Conservation (phyloP, 805 yeast genomes). For the Yarrowia hollandica region DNA sequence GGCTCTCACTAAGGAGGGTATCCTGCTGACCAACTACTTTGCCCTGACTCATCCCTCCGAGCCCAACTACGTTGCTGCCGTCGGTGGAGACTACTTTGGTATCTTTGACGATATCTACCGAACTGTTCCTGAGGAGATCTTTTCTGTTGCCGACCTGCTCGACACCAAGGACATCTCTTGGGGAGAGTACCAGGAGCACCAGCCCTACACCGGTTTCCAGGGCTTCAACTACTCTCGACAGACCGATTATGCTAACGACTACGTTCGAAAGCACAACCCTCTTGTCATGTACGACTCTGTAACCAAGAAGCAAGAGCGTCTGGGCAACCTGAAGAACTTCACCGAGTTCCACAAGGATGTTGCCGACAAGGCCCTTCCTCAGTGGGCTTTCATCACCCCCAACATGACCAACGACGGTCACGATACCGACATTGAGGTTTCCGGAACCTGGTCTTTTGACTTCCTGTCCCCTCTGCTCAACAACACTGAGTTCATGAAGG, state of each 20-base stretch:
- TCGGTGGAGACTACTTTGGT: slow-evolving; percentile 54
- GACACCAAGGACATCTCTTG: slow-evolving; percentile 51
- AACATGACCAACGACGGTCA: slow-evolving; percentile 57
- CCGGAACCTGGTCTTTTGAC: slow-evolving; percentile 50
- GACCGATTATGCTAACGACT: slow-evolving; percentile 48
- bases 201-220: slow-evolving; percentile 54
- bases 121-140: slow-evolving; percentile 48
- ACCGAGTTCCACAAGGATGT: slow-evolving; percentile 48
- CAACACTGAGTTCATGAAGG: slow-evolving; percentile 50
- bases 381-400: slow-evolving; percentile 56
- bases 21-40: slow-evolving; percentile 53
- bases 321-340: slow-evolving; percentile 50
- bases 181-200: slow-evolving; percentile 56
- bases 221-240: slow-evolving; percentile 52
- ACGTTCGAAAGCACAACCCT: slow-evolving; percentile 57
- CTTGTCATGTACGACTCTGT: slow-evolving; percentile 48
- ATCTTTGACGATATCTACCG: slow-evolving; percentile 50
- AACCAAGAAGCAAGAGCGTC: slow-evolving; percentile 42
- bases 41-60: slow-evolving; percentile 55
- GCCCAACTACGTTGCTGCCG: slow-evolving; percentile 54
- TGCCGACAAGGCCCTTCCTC: slow-evolving; percentile 47
- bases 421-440: slow-evolving; percentile 49
- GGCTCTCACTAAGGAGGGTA: slow-evolving; percentile 49
- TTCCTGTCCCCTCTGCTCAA: slow-evolving; percentile 49
- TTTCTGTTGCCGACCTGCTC: slow-evolving; percentile 51